phyloP scores from a whole-genome alignment of 1,284 basidiomycete species.

The Marasmius tenuissimus region DNA sequence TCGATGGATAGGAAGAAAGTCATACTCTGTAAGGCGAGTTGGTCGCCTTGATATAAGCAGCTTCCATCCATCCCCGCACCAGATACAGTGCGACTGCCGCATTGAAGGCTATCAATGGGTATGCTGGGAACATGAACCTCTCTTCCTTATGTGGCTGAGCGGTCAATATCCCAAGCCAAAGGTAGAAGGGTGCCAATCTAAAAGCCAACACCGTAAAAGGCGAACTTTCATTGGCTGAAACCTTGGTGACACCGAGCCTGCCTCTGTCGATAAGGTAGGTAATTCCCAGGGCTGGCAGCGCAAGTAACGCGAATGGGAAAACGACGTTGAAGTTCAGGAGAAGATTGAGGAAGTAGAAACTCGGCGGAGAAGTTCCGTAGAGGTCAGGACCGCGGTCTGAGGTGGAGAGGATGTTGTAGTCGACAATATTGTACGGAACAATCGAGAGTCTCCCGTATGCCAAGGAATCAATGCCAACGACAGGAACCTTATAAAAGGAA shows the following conservation, averaged over 20 bases:
- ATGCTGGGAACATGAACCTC: slow-evolving; percentile 95
- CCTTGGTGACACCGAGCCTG: slow-evolving; percentile 69
- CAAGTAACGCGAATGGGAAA: slow-evolving; percentile 75
- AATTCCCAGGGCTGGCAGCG: slow-evolving; percentile 78
- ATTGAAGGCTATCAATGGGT: slow-evolving; percentile 92
- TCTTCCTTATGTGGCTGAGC: slow-evolving; percentile 96
- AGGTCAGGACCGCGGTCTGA: slow-evolving; percentile 82
- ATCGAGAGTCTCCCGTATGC: slow-evolving; percentile 83
- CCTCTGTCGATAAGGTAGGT: slow-evolving; percentile 78
- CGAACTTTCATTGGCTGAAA: slow-evolving; percentile 62
- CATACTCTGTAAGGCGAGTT: slow-evolving; percentile 82
- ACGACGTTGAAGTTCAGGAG: slow-evolving; percentile 93
- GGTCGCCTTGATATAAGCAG: slow-evolving; percentile 70
- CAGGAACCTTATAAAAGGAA: slow-evolving; percentile 62
- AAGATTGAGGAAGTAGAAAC: slow-evolving; percentile 86
- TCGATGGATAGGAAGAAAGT: slow-evolving; percentile 11
- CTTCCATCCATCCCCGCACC: slow-evolving; percentile 83
- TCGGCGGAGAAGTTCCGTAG: slow-evolving; percentile 89
- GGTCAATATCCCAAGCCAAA: slow-evolving; percentile 84
- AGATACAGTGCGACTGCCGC: slow-evolving; percentile 87
- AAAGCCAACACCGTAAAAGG: slow-evolving; percentile 77
- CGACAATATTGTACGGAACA: slow-evolving; percentile 91
- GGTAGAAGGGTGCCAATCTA: slow-evolving; percentile 82
- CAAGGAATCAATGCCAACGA: slow-evolving; percentile 80
- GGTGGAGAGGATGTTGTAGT: slow-evolving; percentile 87